These are phyloP conservation scores for Rasamsonia emersonii DNA, from an alignment of 2,329 filamentous ascomycete genomes.

Conservation along the genomic window DNA sequence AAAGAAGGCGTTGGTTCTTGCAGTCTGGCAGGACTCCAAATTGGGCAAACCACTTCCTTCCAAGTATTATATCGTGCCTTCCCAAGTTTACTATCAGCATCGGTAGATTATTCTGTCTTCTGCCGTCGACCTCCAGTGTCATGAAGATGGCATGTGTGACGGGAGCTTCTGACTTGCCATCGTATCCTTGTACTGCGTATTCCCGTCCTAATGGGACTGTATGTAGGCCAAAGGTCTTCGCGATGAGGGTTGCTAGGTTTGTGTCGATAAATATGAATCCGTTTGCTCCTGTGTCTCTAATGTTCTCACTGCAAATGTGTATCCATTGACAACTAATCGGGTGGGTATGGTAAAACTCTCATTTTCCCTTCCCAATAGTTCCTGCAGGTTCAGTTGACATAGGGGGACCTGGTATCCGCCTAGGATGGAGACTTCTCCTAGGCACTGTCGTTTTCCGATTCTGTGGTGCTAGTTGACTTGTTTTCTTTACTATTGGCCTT, in stretches of 20 bases:
- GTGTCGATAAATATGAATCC: constrained; percentile 3
- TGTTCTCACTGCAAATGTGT: background rate
- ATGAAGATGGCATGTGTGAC: constrained; percentile 1
- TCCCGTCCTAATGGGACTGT: background rate
- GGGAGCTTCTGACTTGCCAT: background rate
- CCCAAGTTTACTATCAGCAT: background rate
- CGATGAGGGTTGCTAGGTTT: background rate
- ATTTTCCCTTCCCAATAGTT: constrained; percentile 1
- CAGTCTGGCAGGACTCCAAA: background rate
- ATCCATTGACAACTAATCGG: constrained; percentile 5
- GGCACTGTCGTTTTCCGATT: constrained; percentile 5
- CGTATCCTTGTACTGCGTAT: background rate
- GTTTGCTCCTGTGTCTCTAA: constrained; percentile 7
- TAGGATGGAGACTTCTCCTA: constrained; percentile 8
- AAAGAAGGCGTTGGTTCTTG: background rate
- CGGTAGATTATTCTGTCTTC: background rate
- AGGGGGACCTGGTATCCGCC: background rate
- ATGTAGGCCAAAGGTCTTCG: background rate
- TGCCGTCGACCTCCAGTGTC: background rate
- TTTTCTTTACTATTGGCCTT: too few species aligned
- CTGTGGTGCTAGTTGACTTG: background rate
- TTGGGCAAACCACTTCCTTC: background rate
- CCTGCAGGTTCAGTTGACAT: background rate
- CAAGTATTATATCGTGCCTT: constrained; percentile 1
- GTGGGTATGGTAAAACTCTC: constrained; percentile 6